Base-by-base conservation (phyloP, 768 basidiomycete genomes). In the Leucosporidium yakuticum region DNA sequence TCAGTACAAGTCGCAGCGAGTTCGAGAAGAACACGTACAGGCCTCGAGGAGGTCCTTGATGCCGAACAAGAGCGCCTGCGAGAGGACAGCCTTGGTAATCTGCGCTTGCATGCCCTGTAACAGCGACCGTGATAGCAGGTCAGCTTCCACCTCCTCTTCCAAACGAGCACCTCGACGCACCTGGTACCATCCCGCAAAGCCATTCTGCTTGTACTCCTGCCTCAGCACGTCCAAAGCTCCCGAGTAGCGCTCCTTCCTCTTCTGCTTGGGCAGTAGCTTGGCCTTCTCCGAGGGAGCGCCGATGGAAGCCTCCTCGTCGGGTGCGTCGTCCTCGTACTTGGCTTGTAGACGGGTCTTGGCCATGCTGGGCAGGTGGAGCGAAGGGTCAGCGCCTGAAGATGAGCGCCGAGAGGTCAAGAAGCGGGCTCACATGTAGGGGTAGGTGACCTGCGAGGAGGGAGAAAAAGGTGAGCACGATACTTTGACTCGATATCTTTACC, bases 31-130 rank as follows among this genome's bases (percentile, higher is more conserved):
- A n/a, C 15, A 51, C 70, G 49, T 9, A 71, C 70, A 72, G 36
- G 64, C 68, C 77, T 99, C 96, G 75, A 99, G 94, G 76, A 93
- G 90, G 76, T 97, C 95, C 80, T 99, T 99, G 71, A 92, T 90
- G 81, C 95, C 88, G 82, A 99, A 99, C 62, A 98, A 80, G 71
- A 99, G 82, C 3, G 93, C 95, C 79, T 99, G 96, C 12, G 91
- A 90, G 20, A 99, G 80, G 19, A 97, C 94, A 0, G 95, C 96
- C 78, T 99, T 99, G 60, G 86, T 83, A 65, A 98, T 93, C 79
- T 99, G 96, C 0, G 96, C 94, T 72, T 88, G 83, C 89, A 99
- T 94, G 17, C 96, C 96, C 88, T 94, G 79, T 7, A 57, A 68
- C 58, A 29, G 20, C 39, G 48, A 19, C 50, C n/a, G n/a, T n/a